Base-by-base conservation (phyloP, 225 moss, liverwort and hornwort genomes). In the Climacium dendroides region DNA sequence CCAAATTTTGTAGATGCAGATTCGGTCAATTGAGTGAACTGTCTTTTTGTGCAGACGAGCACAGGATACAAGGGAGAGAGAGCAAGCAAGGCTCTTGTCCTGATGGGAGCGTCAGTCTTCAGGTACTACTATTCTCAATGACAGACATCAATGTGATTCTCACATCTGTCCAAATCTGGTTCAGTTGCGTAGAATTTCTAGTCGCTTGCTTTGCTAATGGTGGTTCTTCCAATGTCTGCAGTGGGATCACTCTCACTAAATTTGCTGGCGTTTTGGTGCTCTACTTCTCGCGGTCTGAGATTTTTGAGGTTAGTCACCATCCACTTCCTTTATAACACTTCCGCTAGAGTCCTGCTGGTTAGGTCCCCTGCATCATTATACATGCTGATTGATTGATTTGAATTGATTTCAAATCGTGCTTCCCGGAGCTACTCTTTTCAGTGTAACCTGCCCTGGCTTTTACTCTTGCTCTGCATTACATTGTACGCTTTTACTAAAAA, bases 221-320 rank as follows among this genome's bases (percentile, higher is more conserved):
- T 73, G 30, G 37, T 71, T 75, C 25, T 79, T 88, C 78, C 20
- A 23, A 41, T 85, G 34, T 81, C 30, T 89, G 63, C 92, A 99
- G 98, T 90, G 98, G 98, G 76, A 99, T 99, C 84, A 95, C 98
- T 39, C 93, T 99, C 74, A 99, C 98, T 9, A 99, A 99, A 89
- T 97, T 99, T 85, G 95, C 93, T 9, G 98, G 98, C 55, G 98
- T 99, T 76, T 85, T 97, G 81, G 98, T 99, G 81, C 96, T 99
- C 24, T 97, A 96, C 84, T 99, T 99, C 91, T 92, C 98, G 11
- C 94, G 94, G 61, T 96, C 98, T 61, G 98, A 97, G 88, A 97
- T 99, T 61, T 99, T 99, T 86, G 98, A 97, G 98, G 98, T 97
- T 60, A 55, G 92, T 89, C 67, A 69, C n/a, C 20, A 25, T 76